Evolutionary conservation across 2,329 filamentous ascomycete species (phyloP), one percentile per base, ranked within the genome.

Genomic region (Claviceps digitariae): DNA sequence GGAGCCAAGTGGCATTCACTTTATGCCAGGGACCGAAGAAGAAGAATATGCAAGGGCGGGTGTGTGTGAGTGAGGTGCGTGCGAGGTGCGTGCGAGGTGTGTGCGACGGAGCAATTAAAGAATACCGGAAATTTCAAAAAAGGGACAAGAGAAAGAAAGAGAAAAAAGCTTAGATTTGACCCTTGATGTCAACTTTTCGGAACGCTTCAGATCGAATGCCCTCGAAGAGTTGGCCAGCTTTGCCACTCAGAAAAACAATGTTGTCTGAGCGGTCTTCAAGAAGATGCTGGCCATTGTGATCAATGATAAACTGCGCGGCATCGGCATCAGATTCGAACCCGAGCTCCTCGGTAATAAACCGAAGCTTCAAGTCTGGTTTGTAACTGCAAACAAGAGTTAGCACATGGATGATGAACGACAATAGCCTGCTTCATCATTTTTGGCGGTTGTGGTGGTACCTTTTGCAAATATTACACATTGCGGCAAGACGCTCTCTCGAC

Each of bases 281-380:
- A 40, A 94, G 74, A 40, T 84, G 73, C 67, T 88, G 81, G 51
- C 85, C 87, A 60, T 84, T 78, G 63, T 93, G 75, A 59, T 94
- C 85, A 63, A 87, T 82, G 65, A 98, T 82, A 69, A 97, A 98
- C 66, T 93, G 86, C 57, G 86, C 86, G 58, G 90, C 90, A 72
- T 94, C 88, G 64, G 86, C 81, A 71, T 95, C 90, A 55, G 87
- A 90, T 69, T 95, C 90, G 68, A 98, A 98, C 50, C 87, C 90
- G 63, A 98, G 85, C 71, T 97, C 91, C 70, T 96, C 89, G 55
- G 90, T 95, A 63, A 98, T 80, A 72, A 95, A 96, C 59, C 88
- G 86, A 60, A 97, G 78, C 63, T 84, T 86, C 65, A 97, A 80
- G 67, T 90, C 86, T 60, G 86, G 87, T 74, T 95, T 95, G 74